phyloP scores from a whole-genome alignment of 768 basidiomycete species.

The Lanmaoa rubissima region DNA sequence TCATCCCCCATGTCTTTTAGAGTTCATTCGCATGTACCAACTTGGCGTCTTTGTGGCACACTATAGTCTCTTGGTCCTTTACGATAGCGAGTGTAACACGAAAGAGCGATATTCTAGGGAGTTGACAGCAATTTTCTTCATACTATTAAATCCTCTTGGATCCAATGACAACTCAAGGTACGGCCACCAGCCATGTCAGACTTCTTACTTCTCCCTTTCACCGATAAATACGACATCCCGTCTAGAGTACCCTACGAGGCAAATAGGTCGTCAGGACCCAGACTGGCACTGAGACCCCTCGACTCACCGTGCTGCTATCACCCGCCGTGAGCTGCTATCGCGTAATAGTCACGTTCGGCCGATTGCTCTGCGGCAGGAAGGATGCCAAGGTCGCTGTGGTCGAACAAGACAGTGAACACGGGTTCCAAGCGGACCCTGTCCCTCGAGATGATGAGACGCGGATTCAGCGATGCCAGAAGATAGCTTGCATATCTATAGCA shows the following conservation, averaged over 20 bases:
- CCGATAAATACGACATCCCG: neutral
- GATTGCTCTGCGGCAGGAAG: neutral
- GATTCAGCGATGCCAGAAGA: neutral
- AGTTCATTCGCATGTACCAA: neutral
- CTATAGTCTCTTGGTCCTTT: neutral
- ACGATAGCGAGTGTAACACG: neutral
- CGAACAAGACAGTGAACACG: neutral
- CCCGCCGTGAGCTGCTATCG: too few relatives aligned
- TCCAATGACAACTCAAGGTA: too few relatives aligned
- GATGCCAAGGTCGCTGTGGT: neutral
- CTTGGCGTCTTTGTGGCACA: neutral
- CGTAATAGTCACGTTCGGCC: neutral
- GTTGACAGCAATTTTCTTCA: too few relatives aligned
- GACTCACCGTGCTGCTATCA: neutral
- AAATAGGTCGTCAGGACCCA: neutral
- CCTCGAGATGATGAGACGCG: neutral
- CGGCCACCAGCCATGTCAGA: neutral
- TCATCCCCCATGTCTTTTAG: slow-evolving; percentile 77
- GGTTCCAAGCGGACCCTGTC: neutral
- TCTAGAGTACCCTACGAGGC: neutral
- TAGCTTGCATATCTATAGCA: neutral
- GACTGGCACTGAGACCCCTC: too few relatives aligned
- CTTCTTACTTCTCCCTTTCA: neutral
- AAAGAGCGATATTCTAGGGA: neutral
- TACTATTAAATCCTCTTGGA: too few relatives aligned